A percentile compares a stretch with the other conserved stretches of the same genome.
Evolutionary conservation across 352 stramenopile species (phyloP).

Genomic region (Pythium periplocum): DNA sequence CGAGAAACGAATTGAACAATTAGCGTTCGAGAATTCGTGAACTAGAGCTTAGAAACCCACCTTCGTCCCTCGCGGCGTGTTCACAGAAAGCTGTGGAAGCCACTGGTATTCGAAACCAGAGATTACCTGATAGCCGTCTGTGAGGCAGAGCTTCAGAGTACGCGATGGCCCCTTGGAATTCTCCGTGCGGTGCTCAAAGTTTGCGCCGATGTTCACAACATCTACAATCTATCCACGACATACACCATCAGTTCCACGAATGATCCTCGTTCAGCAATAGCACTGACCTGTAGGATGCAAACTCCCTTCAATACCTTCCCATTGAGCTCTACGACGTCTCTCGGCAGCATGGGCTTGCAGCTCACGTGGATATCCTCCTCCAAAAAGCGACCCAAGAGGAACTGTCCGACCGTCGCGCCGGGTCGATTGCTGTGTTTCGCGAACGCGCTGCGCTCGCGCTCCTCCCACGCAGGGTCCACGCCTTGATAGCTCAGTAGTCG

Average conservation of each 20-base stretch:
- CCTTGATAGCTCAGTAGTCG: constrained; percentile 42
- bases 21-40: neutral
- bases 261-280: neutral
- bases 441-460: constrained; percentile 22
- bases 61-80: constrained; percentile 56
- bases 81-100: constrained; percentile 47
- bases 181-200: constrained; percentile 63
- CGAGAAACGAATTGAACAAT: neutral
- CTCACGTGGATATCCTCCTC: constrained; percentile 64
- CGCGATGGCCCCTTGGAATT: constrained; percentile 49
- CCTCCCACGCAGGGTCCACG: constrained; percentile 53
- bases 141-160: constrained; percentile 82
- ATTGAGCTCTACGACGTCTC: constrained; percentile 39
- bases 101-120: constrained; percentile 71
- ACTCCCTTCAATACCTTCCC: constrained; percentile 50
- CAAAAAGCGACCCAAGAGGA: constrained; percentile 52
- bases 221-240: constrained; percentile 54
- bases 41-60: constrained; percentile 10
- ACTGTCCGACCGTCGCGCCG: constrained; percentile 10
- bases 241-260: neutral
- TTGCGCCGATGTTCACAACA: constrained; percentile 75
- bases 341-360: constrained; percentile 53
- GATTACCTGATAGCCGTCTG: constrained; percentile 66
- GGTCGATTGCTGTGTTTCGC: constrained; percentile 8
- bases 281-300: constrained; percentile 64